Base-by-base conservation (phyloP, 805 yeast genomes). In the Cyberlindnera maclurae region DNA sequence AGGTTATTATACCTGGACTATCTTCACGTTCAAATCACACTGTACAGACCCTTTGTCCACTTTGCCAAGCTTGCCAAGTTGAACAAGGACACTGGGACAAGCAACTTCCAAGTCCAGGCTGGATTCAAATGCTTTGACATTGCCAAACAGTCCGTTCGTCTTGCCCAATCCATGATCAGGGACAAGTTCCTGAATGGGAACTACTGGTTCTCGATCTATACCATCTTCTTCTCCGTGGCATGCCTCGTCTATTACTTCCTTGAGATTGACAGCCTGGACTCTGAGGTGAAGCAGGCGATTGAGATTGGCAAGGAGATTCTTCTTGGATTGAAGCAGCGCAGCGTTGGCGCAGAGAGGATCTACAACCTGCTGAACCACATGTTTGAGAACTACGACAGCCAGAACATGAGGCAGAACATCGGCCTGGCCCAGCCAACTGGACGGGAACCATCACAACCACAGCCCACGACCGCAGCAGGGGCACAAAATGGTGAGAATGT, bases 1-100 rank as follows among this genome's bases (percentile, higher is more conserved):
- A 70, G 82, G 49, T 64, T 86, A 37, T 63, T 88, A 15, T 87
- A 82, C 58, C 63, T 83, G 37, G 77, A 88, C 17, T 84, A 78
- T 48, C 64, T 83, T 36, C 93, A 87, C 56, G 86, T 87, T 40
- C 87, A 85, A 56, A 78, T 88, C 41, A 82, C 86, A 58, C 68
- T 88, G 13, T 88, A 89, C 57, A 71, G 96, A 38, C 97, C 97
- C 2, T 89, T 86, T 58, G 86, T 88, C 46, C 96, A 89, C 60
- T 64, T 58, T 41, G 52, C 65, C 12, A 54, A 50, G 24, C 39
- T 46, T 17, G 75, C 75, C 15, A 13, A 29, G 31, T 9, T 9
- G 17, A 29, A 12, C 31, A 12, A 13, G 5, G 28, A 4, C 33
- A 36, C 4, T 37, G 73, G 77, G 27, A 65, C 75, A 40, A 3